Evolutionary conservation across 2,329 filamentous ascomycete genomes (phyloP), one percentile per base, ranked within the genome.

Genomic region (Paecilomyces niveus): DNA sequence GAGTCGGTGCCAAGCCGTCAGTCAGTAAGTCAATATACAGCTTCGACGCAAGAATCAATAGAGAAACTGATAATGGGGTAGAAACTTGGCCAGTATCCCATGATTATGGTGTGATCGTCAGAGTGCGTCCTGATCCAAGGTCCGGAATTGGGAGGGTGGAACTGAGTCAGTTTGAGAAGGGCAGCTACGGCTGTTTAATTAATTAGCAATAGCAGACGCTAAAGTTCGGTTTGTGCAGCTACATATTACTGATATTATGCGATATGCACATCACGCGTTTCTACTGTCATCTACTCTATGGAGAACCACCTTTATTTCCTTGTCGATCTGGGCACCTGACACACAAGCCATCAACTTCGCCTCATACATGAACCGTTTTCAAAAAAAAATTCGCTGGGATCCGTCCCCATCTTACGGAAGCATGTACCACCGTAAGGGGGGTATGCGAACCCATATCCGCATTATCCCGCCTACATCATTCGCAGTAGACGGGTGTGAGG

Each of bases 121-220:
- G 53, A 33, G 49, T 59, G 8, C 45, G 45, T 22, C 58, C 58
- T 11, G 52, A 35, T 49, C 31, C 49, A 13, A 26, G 15, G 13
- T 57, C 57, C 22, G 51, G 39, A 18, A 50, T 58, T 45, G 32
- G 32, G 24, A 31, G 32, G 49, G 22, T 49, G 32, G 57, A 55
- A 39, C 54, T 61, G 55, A 32, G 50, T 21, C 32, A n/a, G 26
- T 58, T 58, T 35, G 18, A 57, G 18, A 29, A 57, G 18, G 55
- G 55, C 15, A 10, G 10, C 21, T 57, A 53, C 18, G 55, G 55
- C 10, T 49, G n/a, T 33, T 53, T 57, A 33, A 55, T 54, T 54
- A 45, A 29, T 45, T 45, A 18, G n/a, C 4, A 45, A 18, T 45
- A 18, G 39, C 8, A 8, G 39, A 18, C 15, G 18, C 15, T 45